Percentiles rank a stretch among this genome's conserved stretches.
Evolutionary conservation across 208 protist genomes (phyloP).

Genomic region (Sergeia podlipaevii): DNA sequence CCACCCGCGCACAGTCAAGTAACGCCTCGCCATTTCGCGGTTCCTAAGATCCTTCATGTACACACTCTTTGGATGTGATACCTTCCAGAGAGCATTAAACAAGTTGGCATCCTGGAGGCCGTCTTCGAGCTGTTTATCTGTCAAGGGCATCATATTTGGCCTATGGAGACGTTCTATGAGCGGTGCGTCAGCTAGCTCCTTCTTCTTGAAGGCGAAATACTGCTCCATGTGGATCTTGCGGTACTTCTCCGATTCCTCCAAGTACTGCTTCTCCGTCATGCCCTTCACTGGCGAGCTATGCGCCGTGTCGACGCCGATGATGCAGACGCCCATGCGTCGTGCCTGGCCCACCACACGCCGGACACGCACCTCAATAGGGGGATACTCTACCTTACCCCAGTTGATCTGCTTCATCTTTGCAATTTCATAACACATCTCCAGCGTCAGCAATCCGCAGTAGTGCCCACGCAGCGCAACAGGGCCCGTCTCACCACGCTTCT

Average conservation of each 20-base stretch:
- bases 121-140: slow-evolving; percentile 63
- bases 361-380: slow-evolving; percentile 82
- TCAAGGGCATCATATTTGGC: slow-evolving; percentile 56
- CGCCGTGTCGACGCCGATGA: slow-evolving; percentile 84
- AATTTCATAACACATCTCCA: slow-evolving; percentile 91
- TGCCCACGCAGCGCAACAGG: slow-evolving; percentile 40
- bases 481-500: slow-evolving; percentile 81
- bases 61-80: slow-evolving; percentile 56
- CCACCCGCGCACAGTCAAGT: slow-evolving; percentile 79
- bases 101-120: slow-evolving; percentile 70
- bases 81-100: slow-evolving; percentile 76
- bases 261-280: slow-evolving; percentile 75
- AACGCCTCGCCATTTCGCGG: slow-evolving; percentile 61
- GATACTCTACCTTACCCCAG: slow-evolving; percentile 71
- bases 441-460: slow-evolving; percentile 82
- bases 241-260: slow-evolving; percentile 60
- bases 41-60: slow-evolving; percentile 35
- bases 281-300: slow-evolving; percentile 70
- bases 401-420: slow-evolving; percentile 87
- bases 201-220: slow-evolving; percentile 57
- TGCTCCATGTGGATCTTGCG: slow-evolving; percentile 72
- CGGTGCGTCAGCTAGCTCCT: slow-evolving; percentile 64
- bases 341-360: slow-evolving; percentile 81
- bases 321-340: slow-evolving; percentile 80
- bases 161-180: slow-evolving; percentile 82